Evolutionary conservation across 371 early-diverging fungal genomes (phyloP).

Genomic region (Zychaea mexicana): DNA sequence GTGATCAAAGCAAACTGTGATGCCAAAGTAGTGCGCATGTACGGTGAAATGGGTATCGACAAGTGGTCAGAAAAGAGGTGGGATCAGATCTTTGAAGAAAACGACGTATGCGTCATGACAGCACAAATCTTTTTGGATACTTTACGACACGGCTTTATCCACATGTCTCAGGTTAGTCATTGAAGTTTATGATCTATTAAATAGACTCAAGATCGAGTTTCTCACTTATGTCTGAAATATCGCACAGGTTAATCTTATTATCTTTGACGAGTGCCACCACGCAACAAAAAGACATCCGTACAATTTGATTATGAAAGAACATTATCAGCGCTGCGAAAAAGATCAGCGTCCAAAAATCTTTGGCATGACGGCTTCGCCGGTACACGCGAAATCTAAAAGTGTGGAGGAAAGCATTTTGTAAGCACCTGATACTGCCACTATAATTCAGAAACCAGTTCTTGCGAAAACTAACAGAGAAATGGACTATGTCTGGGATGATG

Average conservation of each 20-base stretch:
- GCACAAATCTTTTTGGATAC: slow-evolving; percentile 83
- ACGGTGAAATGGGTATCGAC: slow-evolving; percentile 73
- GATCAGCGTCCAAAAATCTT: slow-evolving; percentile 78
- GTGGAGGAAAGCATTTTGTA: slow-evolving; percentile 48
- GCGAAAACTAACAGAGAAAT: no score
- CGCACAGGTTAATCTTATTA: slow-evolving; percentile 68
- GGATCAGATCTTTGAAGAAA: slow-evolving; percentile 53
- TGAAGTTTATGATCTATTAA: no score
- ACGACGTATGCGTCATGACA: slow-evolving; percentile 85
- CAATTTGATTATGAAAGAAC: slow-evolving; percentile 84
- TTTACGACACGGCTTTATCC: slow-evolving; percentile 69
- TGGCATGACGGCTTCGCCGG: slow-evolving; percentile 95
- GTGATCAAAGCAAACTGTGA: slow-evolving; percentile 71
- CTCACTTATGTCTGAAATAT: neutral
- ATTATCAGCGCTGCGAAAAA: slow-evolving; percentile 48
- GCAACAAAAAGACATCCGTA: slow-evolving; percentile 82
- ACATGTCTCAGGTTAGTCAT: slow-evolving; percentile 69
- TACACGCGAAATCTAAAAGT: slow-evolving; percentile 46
- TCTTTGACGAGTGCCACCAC: slow-evolving; percentile 97
- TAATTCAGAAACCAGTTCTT: neutral
- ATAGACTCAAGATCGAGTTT: no score
- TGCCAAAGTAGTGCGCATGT: slow-evolving; percentile 58
- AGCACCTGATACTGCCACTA: no score
- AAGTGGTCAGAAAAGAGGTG: slow-evolving; percentile 64
- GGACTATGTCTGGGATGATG: no score